phyloP scores from a whole-genome alignment of 176 grass and related monocot genomes.

The Secale cereale region DNA sequence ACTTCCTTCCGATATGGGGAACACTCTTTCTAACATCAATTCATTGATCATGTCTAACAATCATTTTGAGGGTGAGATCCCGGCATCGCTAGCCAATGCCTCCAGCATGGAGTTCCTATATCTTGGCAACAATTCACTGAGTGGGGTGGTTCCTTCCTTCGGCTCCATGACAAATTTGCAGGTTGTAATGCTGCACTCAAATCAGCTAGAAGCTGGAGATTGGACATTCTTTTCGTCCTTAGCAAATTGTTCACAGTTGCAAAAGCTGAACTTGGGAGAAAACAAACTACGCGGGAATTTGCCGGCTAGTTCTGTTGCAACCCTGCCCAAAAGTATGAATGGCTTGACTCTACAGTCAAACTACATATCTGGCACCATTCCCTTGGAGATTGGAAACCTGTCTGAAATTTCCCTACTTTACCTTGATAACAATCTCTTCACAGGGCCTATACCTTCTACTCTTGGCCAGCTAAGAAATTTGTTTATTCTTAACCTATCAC shows the following conservation, averaged over 20 bases:
- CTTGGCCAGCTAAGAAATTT: not conserved
- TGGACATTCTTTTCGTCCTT: slow-evolving; percentile 37
- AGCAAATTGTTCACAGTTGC: slow-evolving; percentile 7
- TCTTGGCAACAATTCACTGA: slow-evolving; percentile 20
- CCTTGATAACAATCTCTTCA: not conserved
- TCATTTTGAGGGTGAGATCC: slow-evolving; percentile 28
- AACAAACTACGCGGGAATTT: slow-evolving; percentile 28
- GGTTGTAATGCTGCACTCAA: not conserved
- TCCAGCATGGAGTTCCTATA: not conserved
- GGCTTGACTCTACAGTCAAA: not conserved
- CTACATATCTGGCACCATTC: not conserved
- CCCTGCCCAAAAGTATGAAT: slow-evolving; percentile 15
- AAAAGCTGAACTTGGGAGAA: not conserved
- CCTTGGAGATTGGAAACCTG: not conserved
- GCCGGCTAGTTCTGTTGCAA: not conserved
- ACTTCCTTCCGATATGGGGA: not conserved
- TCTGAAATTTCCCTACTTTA: not conserved
- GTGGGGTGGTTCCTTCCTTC: slow-evolving; percentile 11
- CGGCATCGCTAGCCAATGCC: slow-evolving; percentile 25
- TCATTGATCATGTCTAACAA: not conserved
- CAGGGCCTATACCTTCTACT: not conserved
- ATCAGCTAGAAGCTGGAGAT: slow-evolving; percentile 35
- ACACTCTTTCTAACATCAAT: not conserved
- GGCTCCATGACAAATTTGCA: not conserved
- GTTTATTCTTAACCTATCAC: not conserved